Base-by-base conservation (phyloP, 306 rosid genomes). In the Rosa persica region DNA sequence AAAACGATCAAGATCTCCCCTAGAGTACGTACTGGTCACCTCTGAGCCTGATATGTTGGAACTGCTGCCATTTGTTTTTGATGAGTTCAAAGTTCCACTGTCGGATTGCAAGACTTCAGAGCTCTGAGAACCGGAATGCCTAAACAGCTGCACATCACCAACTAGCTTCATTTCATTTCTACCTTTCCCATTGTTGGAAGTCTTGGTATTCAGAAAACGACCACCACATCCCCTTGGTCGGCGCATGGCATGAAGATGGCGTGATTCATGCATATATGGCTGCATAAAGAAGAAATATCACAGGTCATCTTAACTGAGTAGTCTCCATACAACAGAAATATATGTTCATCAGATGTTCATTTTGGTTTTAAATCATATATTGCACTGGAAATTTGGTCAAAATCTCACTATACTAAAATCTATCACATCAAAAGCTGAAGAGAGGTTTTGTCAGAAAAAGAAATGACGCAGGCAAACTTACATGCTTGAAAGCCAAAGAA, bases 231-330 rank as follows among this genome's bases (percentile, higher is more conserved):
- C 99, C 80, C 99, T 88, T 72, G 98, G 97, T 58, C 99, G 90
- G 34, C 98, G 89, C 93, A 88, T 75, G 49, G 99, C 99, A 57
- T 95, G 99, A 80, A 80, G 98, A 86, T 95, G 99, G 58, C 99
- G 97, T 0, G 99, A 95, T 81, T 93, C 94, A 34, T 95, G 99
- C 97, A 95, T 88, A 81, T 95, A 95, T 25, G 97, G 96, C 99
- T 95, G 90, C 58, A 83, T 75, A 78, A 80, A 64, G 78, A 70
- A 78, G 52, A 80, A 39, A 68, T 12, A 62, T 67, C 16, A 67
- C 61, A 30, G 71, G 62, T 81, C 78, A 79, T 39, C 48, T 60
- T 55, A 71, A 78, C 43, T 48, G 17, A 67, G 38, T 12, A 17
- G 34, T 51, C 40, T 3, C 22, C 55, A 39, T 23, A 23, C 12